Evolutionary conservation across 805 yeast genomes (phyloP), one percentile per base, ranked within the genome.

Genomic region (Saturnispora dispora): DNA sequence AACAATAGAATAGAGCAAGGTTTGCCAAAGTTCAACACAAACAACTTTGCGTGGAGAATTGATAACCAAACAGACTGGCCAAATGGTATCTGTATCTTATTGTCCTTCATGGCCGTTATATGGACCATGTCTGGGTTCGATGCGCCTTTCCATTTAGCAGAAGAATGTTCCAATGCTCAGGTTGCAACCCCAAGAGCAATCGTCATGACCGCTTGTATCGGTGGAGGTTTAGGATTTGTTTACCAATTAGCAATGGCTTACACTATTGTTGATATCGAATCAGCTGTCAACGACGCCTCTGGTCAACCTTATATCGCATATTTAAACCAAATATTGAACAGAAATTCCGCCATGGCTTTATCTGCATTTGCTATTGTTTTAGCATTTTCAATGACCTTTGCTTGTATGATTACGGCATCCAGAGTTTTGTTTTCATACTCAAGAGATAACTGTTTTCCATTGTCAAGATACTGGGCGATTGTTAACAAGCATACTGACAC

Each of bases 71-170:
- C 86, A 9, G 84, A 79, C 18, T 82, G 77, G 72, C 82, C 84
- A n/a, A 71, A 71, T 47, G 86, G 86, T 51, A 70, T 81, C 47
- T 74, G 82, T 27, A 69, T 78, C 59, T 63, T 82, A 52, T 71
- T 78, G 72, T 70, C 79, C 5, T 79, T 79, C 64, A 62, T 78
- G 60, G 81, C 83, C n/a, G 82, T 76, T 36, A 77, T 79, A 52
- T 80, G 84, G 84, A 78, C 83, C 37, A 82, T 83, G 87, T 75
- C 83, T 44, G 88, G 88, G 23, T 84, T 81, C 60, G 88, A 83
- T 61, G 79, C 85, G 22, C 85, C 88, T 0, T 83, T 82, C 70
- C 88, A 84, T 60, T 69, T 83, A 54, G 74, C 85, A n/a, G 90
- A 83, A 66, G 89, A 83, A 60, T 78, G 83, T 57, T 67, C 81